Conservation (phyloP, 1,284 basidiomycete species). For the Tilletia walkeri region DNA sequence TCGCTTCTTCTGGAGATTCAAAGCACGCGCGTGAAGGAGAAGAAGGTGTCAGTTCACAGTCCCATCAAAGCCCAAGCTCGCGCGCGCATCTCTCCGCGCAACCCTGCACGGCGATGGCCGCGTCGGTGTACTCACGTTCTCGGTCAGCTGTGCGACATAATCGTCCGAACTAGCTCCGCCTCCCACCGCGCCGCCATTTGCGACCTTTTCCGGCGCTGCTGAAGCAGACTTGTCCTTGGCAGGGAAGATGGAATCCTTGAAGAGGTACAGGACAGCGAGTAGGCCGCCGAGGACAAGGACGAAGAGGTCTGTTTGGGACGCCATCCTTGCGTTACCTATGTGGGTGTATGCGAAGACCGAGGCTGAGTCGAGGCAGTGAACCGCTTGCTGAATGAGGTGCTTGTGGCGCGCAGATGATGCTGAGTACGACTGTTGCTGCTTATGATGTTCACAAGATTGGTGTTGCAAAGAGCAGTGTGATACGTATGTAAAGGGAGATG, state of each 20-base stretch:
- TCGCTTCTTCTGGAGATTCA: slow-evolving; percentile 43
- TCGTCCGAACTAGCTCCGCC: slow-evolving; percentile 24
- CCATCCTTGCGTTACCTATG: slow-evolving; percentile 9
- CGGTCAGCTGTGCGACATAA: slow-evolving; percentile 44
- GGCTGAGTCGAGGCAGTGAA: background rate
- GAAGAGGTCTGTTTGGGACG: slow-evolving; percentile 20
- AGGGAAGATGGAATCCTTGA: slow-evolving; percentile 37
- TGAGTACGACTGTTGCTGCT: no score
- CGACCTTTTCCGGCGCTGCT: slow-evolving; percentile 36
- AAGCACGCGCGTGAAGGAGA: background rate
- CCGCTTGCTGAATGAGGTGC: no score
- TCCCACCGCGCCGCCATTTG: slow-evolving; percentile 27
- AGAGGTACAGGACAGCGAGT: slow-evolving; percentile 46
- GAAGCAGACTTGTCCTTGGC: slow-evolving; percentile 22
- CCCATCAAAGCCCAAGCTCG: background rate
- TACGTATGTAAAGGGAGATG: no score
- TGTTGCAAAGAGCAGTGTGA: no score
- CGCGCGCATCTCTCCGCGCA: background rate
- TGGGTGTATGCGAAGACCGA: background rate
- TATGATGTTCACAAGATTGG: no score
- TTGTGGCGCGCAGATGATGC: no score
- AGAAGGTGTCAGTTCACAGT: background rate
- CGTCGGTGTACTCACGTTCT: slow-evolving; percentile 24
- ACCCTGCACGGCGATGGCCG: background rate
- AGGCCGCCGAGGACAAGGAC: slow-evolving; percentile 30